A percentile compares a stretch with the other conserved stretches of the same genome.
phyloP scores from a whole-genome alignment of 805 yeast species.

The Saccharomyces paradoxus region DNA sequence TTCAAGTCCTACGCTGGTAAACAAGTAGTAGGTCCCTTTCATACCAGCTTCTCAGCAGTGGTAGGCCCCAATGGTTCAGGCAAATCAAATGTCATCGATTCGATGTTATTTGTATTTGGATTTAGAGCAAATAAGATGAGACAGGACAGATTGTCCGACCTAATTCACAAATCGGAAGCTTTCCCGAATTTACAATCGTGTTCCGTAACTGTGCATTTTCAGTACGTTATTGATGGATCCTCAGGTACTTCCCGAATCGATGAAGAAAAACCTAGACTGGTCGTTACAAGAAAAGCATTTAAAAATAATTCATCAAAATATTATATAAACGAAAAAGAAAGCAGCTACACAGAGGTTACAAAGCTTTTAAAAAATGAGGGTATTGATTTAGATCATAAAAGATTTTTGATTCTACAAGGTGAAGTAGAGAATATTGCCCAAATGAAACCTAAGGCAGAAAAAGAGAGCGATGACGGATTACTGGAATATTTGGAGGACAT shows the following conservation, averaged over 20 bases:
- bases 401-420: conserved; percentile 92
- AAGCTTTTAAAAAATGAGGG: conserved; percentile 67
- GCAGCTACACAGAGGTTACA: conserved; percentile 75
- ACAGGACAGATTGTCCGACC: conserved; percentile 84
- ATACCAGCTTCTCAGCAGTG: conserved; percentile 88
- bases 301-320: conserved; percentile 72
- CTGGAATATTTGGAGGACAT: conserved; percentile 93
- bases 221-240: conserved; percentile 58
- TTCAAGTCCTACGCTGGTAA: conserved; percentile 94
- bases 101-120: conserved; percentile 93
- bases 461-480: conserved; percentile 85
- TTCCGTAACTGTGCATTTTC: conserved; percentile 85
- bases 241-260: conserved; percentile 39
- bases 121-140: conserved; percentile 95
- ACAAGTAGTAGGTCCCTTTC: conserved; percentile 91
- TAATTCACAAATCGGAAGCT: conserved; percentile 83
- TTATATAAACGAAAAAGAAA: conserved; percentile 58
- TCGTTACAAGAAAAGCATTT: conserved; percentile 74
- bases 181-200: conserved; percentile 63
- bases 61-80: conserved; percentile 99
- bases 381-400: conserved; percentile 87
- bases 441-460: conserved; percentile 96
- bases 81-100: conserved; percentile 93
- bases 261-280: conserved; percentile 47
- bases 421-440: conserved; percentile 98